A percentile compares a stretch with the other conserved stretches of the same genome.
Evolutionary conservation across 441 rosid species (phyloP).

Genomic region (Lepidium campestre): DNA sequence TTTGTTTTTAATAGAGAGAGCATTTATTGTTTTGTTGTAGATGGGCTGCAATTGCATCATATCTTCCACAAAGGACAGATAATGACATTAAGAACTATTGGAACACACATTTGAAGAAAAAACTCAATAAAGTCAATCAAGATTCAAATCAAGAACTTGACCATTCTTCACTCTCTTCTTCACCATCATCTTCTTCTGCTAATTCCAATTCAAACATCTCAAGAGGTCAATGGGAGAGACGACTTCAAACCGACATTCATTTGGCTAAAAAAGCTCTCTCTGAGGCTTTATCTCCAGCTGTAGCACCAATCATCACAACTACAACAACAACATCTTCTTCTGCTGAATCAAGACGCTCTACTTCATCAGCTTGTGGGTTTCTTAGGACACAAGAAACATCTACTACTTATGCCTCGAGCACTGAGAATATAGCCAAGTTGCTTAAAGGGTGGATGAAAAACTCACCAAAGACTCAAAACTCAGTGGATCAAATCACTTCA

Average conservation of each 20-base stretch:
- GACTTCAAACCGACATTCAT: constrained; percentile 83
- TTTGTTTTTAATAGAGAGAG: not conserved
- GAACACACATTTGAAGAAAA: constrained; percentile 95
- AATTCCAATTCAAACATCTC: constrained; percentile 34
- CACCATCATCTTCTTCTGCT: constrained; percentile 26
- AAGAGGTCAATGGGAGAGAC: constrained; percentile 89
- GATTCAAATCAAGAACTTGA: constrained; percentile 23
- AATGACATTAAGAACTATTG: constrained; percentile 93
- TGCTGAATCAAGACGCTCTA: constrained; percentile 28
- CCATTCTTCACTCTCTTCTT: constrained; percentile 22
- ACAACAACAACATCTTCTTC: constrained; percentile 26
- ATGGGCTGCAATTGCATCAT: constrained; percentile 98
- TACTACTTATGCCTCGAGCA: constrained; percentile 55
- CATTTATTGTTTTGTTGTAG: constrained; percentile 39
- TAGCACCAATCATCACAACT: constrained; percentile 22
- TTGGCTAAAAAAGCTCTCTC: constrained; percentile 64
- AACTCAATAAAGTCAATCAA: constrained; percentile 49
- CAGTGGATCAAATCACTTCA: constrained; percentile 15
- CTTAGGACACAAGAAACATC: constrained; percentile 28
- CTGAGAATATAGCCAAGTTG: constrained; percentile 73
- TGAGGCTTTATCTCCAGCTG: constrained; percentile 66
- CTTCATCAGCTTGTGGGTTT: constrained; percentile 14
- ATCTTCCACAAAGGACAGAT: constrained; percentile 90
- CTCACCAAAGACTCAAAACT: constrained; percentile 33
- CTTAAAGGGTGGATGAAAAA: constrained; percentile 69